Base-by-base conservation (phyloP, 2,329 filamentous ascomycete genomes). In the Trichoderma harzianum region DNA sequence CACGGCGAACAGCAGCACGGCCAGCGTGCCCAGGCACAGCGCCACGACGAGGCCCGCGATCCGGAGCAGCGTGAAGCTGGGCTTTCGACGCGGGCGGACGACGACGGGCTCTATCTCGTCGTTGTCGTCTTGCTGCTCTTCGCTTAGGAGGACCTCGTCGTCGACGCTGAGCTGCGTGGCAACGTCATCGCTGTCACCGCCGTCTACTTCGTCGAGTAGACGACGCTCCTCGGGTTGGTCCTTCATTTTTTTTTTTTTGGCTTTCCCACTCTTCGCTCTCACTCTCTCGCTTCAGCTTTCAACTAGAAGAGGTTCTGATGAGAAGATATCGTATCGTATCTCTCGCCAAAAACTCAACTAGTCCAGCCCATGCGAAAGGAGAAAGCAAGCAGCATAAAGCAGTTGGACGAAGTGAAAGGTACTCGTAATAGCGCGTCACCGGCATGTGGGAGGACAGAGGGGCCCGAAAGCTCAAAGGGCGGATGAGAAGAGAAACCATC, bases 161-260 rank as follows among this genome's bases (percentile, higher is more conserved):
- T 66, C 51, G 63, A 26, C n/a, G 62, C 62, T 60, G 28, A 67
- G 57, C 32, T 71, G 69, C 0, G 55, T 68, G 2, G 70, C 60
- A 43, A 26, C 60, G 28, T 70, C 68, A 57, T 64, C 61, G 32
- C 51, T 64, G 8, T 55, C 51, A 14, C 16, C 16, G 18, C 14
- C 51, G 47, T 70, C 68, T 18, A 63, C 51, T 47, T 57, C 62
- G 18, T 70, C 69, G 11, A 71, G 69, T 14, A 71, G 63, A 55
- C 69, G 58, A 8, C 51, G 62, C 34, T 67, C 51, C 36, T 71
- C 69, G 24, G 26, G 34, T 30, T 36, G 32, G 63, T 61, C 69
- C 32, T 39, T 67, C 69, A 71, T 71, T 21, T 30, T 66, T 34
- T 0, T 5, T 47, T 10, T 34, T 0, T 5, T 47, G 5, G 6